A percentile compares a stretch with the other conserved stretches of the same genome.
Evolutionary conservation across 176 grass and related monocot species (phyloP).

Genomic region (Alloteropsis semialata): DNA sequence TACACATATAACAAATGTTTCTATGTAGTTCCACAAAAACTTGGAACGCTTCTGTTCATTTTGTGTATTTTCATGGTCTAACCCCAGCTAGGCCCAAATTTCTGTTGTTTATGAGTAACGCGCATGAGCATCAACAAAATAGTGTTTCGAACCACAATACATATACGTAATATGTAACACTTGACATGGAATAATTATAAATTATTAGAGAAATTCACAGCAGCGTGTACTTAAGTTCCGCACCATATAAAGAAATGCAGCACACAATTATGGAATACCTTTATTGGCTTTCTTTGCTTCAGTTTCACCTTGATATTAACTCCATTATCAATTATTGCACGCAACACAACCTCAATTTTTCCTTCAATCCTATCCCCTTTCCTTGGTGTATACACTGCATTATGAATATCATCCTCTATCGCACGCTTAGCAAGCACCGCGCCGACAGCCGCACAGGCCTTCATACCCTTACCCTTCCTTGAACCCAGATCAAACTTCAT

Average conservation of each 20-base stretch:
- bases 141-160: neutral
- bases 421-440: conserved; percentile 58
- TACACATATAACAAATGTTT: neutral
- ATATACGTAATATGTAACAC: neutral
- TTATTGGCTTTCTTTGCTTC: conserved; percentile 42
- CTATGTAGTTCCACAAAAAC: neutral
- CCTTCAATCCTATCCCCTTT: conserved; percentile 74
- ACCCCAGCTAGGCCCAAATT: neutral
- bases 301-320: conserved; percentile 81
- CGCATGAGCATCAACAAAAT: neutral
- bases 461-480: conserved; percentile 61
- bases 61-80: neutral
- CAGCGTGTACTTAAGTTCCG: neutral
- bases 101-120: neutral
- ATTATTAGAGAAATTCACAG: neutral
- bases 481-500: conserved; percentile 75
- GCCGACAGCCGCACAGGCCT: conserved; percentile 59
- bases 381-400: conserved; percentile 70
- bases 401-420: conserved; percentile 70
- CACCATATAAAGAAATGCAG: neutral
- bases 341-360: conserved; percentile 62
- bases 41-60: neutral
- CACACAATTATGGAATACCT: conserved; percentile 23
- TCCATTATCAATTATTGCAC: conserved; percentile 57
- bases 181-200: neutral